Percentiles rank a stretch among this genome's conserved stretches.
Evolutionary conservation across 2,329 filamentous ascomycete genomes (phyloP).

Genomic region (Aspergillus proliferans): DNA sequence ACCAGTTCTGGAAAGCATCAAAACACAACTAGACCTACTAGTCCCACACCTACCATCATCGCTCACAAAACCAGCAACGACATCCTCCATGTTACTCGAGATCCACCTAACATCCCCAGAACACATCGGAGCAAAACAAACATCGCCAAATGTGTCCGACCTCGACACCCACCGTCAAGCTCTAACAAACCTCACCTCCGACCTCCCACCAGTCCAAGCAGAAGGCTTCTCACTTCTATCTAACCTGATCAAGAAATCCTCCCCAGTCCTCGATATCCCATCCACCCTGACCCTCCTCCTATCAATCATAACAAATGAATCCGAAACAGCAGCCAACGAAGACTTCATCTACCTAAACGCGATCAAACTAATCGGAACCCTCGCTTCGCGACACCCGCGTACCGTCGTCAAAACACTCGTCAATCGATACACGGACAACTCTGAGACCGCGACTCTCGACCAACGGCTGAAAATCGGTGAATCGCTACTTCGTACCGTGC

Average conservation of each 20-base stretch:
- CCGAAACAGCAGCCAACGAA: slow-evolving; percentile 27
- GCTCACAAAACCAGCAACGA: slow-evolving; percentile 34
- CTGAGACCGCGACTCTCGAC: slow-evolving; percentile 32
- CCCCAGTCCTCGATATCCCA: slow-evolving; percentile 39
- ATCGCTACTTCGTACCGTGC: slow-evolving; percentile 34
- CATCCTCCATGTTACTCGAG: slow-evolving; percentile 38
- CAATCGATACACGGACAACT: slow-evolving; percentile 34
- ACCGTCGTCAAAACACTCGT: slow-evolving; percentile 37
- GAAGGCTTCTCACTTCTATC: slow-evolving; percentile 39
- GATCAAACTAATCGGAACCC: slow-evolving; percentile 35
- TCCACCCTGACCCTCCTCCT: slow-evolving; percentile 36
- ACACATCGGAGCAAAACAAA: slow-evolving; percentile 13
- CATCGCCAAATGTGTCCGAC: slow-evolving; percentile 26
- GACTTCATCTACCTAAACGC: slow-evolving; percentile 41
- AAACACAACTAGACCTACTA: slow-evolving; percentile 30
- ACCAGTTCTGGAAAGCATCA: slow-evolving; percentile 26
- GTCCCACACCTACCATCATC: slow-evolving; percentile 26
- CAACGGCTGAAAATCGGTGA: slow-evolving; percentile 39
- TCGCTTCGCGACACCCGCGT: slow-evolving; percentile 37
- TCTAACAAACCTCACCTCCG: slow-evolving; percentile 34
- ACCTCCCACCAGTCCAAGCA: slow-evolving; percentile 37
- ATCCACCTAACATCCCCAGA: slow-evolving; percentile 30
- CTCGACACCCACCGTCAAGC: slow-evolving; percentile 38
- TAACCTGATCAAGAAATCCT: slow-evolving; percentile 33
- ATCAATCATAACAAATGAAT: slow-evolving; percentile 32